Conservation (phyloP, 2,329 filamentous ascomycete genomes). For the Coniochaeta ligniaria region DNA sequence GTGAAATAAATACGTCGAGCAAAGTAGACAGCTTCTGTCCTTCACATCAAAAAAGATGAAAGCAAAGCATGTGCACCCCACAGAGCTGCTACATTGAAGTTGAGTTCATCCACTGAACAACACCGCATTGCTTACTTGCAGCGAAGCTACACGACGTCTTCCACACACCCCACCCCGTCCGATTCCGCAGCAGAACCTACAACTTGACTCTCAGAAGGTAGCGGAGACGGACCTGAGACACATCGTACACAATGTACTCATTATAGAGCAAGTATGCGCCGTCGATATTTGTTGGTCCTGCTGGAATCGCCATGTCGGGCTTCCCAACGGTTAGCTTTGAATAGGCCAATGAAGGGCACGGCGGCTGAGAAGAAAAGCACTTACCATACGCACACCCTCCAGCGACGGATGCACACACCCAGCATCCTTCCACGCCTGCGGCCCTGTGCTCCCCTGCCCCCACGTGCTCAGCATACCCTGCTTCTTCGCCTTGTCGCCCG, state of each 20-base stretch:
- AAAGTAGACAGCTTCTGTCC: no score
- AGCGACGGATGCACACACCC: constrained; percentile 55
- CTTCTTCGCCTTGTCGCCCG: constrained; percentile 54
- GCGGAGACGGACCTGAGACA: constrained; percentile 61
- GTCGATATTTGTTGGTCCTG: constrained; percentile 38
- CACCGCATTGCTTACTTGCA: no score
- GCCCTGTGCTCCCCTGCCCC: constrained; percentile 60
- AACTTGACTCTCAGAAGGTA: constrained; percentile 62
- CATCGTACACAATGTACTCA: constrained; percentile 67
- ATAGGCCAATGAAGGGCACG: not conserved
- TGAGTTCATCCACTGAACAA: no score
- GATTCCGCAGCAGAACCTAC: constrained; percentile 12
- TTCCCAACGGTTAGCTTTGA: not conserved
- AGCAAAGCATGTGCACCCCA: no score
- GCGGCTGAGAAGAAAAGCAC: constrained; percentile 15
- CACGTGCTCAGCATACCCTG: constrained; percentile 60
- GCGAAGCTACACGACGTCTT: no score
- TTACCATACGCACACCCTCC: constrained; percentile 63
- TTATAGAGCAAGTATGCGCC: constrained; percentile 55
- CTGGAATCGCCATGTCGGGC: constrained; percentile 41
- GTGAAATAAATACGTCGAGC: no score
- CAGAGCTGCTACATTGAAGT: no score
- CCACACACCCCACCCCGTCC: no score
- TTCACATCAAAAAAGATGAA: no score
- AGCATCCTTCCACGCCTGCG: constrained; percentile 70